Conservation (phyloP, 2,329 filamentous ascomycete genomes). For the Colletotrichum liaoningense region DNA sequence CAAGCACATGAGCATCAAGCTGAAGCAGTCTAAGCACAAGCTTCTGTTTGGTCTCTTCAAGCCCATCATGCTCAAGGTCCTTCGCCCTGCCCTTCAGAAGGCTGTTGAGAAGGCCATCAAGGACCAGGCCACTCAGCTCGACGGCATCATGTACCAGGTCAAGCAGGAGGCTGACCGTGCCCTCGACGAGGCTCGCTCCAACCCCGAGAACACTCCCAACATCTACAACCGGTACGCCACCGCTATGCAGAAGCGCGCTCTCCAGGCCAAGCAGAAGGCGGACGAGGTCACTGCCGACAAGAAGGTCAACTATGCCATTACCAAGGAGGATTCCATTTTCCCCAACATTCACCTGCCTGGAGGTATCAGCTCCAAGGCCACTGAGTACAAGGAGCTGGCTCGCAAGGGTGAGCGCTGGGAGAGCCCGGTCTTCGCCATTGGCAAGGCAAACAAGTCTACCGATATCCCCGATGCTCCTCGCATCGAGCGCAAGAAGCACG, state of each 20-base stretch:
- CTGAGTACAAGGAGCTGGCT: conserved; percentile 90
- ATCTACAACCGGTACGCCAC: conserved; percentile 87
- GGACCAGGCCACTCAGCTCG: conserved; percentile 81
- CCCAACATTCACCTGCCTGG: conserved; percentile 86
- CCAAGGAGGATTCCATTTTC: conserved; percentile 90
- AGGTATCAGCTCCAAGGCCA: conserved; percentile 92
- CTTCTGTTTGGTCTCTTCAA: conserved; percentile 88
- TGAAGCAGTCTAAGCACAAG: conserved; percentile 97
- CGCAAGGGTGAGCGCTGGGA: conserved; percentile 93
- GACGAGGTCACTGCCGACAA: conserved; percentile 70
- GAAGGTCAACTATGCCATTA: conserved; percentile 85
- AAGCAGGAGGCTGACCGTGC: conserved; percentile 86
- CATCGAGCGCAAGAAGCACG: conserved; percentile 60
- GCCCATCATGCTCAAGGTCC: conserved; percentile 84
- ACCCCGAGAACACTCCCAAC: conserved; percentile 81
- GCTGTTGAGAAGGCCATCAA: conserved; percentile 90
- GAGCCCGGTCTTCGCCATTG: conserved; percentile 92
- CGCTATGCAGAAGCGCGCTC: conserved; percentile 78
- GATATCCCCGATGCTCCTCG: conserved; percentile 74
- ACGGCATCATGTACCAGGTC: conserved; percentile 78
- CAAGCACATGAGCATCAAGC: conserved; percentile 85
- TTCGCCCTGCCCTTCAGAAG: conserved; percentile 88
- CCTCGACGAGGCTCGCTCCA: conserved; percentile 70
- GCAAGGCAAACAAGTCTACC: conserved; percentile 77
- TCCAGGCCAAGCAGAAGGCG: conserved; percentile 83